phyloP scores from a whole-genome alignment of 2,329 filamentous ascomycete genomes.

The Stagonosporopsis rhizophila region DNA sequence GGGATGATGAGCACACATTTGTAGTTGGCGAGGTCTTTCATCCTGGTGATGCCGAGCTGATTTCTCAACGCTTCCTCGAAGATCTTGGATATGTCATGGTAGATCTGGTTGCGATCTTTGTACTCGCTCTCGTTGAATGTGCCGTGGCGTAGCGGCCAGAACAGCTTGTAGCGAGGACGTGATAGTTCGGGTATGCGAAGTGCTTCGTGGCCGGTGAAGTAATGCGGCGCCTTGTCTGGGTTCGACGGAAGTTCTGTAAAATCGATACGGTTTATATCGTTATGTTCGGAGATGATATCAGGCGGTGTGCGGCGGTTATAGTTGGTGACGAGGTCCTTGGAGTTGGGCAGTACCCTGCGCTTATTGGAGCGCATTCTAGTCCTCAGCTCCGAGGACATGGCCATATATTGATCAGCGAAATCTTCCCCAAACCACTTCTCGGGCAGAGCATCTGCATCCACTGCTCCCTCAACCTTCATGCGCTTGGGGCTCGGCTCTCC shows the following conservation, averaged over 20 bases:
- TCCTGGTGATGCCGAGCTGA: conserved; percentile 80
- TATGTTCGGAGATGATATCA: conserved; percentile 91
- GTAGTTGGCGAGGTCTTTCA: conserved; percentile 86
- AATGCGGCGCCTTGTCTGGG: conserved; percentile 69
- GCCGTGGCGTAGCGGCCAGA: conserved; percentile 88
- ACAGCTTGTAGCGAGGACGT: conserved; percentile 85
- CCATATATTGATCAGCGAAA: conserved; percentile 70
- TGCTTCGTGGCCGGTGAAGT: conserved; percentile 82
- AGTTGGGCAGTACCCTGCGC: conserved; percentile 94
- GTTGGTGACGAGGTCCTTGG: conserved; percentile 92
- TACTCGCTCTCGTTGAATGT: conserved; percentile 94
- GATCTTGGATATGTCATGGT: conserved; percentile 85
- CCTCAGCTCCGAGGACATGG: conserved; percentile 87
- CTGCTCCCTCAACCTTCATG: conserved; percentile 66
- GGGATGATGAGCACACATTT: conserved; percentile 97
- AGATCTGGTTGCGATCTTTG: conserved; percentile 76
- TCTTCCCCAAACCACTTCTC: conserved; percentile 92
- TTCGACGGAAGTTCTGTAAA: conserved; percentile 83
- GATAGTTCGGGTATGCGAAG: conserved; percentile 89
- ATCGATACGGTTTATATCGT: conserved; percentile 90
- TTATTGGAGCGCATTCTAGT: conserved; percentile 91
- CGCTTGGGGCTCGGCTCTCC: conserved; percentile 78
- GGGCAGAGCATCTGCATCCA: conserved; percentile 64
- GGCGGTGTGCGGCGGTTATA: conserved; percentile 86
- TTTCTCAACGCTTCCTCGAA: conserved; percentile 84